Evolutionary conservation across 108 stramenopile genomes (phyloP), one percentile per base, ranked within the genome.

Genomic region (Skeletonema costatum): DNA sequence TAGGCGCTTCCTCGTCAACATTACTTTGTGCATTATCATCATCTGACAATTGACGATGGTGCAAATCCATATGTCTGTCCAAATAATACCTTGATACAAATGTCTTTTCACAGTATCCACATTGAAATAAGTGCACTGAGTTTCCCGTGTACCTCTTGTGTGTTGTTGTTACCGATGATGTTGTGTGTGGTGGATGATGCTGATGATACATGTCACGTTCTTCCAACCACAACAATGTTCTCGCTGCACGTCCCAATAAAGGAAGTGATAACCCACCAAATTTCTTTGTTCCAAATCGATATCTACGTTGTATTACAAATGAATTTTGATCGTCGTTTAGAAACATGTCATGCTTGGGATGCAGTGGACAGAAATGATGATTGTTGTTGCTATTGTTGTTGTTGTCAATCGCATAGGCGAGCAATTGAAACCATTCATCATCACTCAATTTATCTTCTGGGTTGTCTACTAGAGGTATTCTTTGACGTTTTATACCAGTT

Each of bases 51-150:
- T 51, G n/a, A 17, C 50, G 50, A 46, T 50, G 46, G 30, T 50
- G 67, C 13, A 29, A 21, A 29, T 46, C 67, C 67, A 68, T 50
- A 31, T 68, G 67, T 16, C 44, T 51, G 30, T 68, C 67, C 19
- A 68, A 19, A 31, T 68, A 68, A 50, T 50, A 68, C 32, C 67
- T 68, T 11, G 67, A 68, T 13, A 68, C 29, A 68, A 68, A 68
- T 30, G 67, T 68, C 67, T 68, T 68, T 25, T 68, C 42, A 50
- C 67, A 68, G 14, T 46, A 46, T 32, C 67, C 67, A 68, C 67
- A 68, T 42, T 68, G 67, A 68, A 68, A 68, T 46, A 68, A 50
- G 44, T 48, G 46, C 2, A 68, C 46, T 29, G 67, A 13, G 44
- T 68, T 68, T 31, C 29, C 42, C 16, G 10, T 16, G 4, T 31